Conservation (phyloP, 179 eudicot genomes). For the Beta corolliflora region DNA sequence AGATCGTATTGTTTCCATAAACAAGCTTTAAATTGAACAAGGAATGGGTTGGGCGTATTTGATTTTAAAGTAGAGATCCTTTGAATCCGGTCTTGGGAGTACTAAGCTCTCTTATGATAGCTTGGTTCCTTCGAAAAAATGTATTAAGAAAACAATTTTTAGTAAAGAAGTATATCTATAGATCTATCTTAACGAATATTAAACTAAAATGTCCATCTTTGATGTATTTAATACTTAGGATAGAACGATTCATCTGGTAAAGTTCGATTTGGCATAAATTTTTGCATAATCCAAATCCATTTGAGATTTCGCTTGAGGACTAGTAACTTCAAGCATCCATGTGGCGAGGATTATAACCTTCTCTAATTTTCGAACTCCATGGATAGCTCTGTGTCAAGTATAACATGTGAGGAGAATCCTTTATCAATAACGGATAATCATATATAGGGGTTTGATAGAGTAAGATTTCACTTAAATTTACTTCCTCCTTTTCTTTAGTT, state of each 20-base stretch:
- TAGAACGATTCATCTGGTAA: slow-evolving; percentile 36
- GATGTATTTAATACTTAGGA: neutral
- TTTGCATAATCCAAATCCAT: slow-evolving; percentile 64
- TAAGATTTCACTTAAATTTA: too few species aligned
- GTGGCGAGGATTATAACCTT: slow-evolving; percentile 80
- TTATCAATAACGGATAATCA: neutral
- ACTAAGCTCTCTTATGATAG: slow-evolving; percentile 55
- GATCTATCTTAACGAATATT: too few species aligned
- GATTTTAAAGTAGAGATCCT: slow-evolving; percentile 60
- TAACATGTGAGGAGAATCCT: neutral
- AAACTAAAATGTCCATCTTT: neutral
- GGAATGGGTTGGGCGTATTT: slow-evolving; percentile 57
- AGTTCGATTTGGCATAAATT: slow-evolving; percentile 50
- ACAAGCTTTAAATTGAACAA: slow-evolving; percentile 72
- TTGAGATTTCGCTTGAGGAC: slow-evolving; percentile 49
- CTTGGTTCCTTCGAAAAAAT: slow-evolving; percentile 57
- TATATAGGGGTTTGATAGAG: neutral
- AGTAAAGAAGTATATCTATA: neutral
- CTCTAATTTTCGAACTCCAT: slow-evolving; percentile 57
- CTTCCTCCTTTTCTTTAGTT: too few species aligned
- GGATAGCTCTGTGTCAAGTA: slow-evolving; percentile 50
- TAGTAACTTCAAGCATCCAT: slow-evolving; percentile 72
- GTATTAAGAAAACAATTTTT: neutral
- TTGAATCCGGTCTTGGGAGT: slow-evolving; percentile 51
- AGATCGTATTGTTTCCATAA: slow-evolving; percentile 83